Evolutionary conservation across 1,284 basidiomycete species (phyloP), one percentile per base, ranked within the genome.

Genomic region (Cerioporus squamosus): DNA sequence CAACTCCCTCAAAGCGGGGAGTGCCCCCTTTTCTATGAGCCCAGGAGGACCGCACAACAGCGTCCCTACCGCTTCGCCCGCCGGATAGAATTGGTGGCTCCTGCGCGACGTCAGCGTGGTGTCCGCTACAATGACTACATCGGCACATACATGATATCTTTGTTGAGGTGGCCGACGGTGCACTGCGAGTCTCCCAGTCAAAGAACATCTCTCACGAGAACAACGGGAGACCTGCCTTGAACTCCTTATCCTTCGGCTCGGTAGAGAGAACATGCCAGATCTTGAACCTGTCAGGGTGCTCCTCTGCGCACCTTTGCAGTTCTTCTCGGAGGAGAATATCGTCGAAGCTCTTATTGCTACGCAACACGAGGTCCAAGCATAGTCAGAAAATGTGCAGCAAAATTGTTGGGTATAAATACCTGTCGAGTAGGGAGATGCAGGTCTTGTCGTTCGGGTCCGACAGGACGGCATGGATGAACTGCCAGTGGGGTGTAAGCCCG

Each of bases 401-500:
- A 10, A 20, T 5, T n/a, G 18, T 7, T 20, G n/a, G 5, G 17
- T 15, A 36, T 18, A 1, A 4, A 33, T 17, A 66, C 67, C 67
- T 59, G 49, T 70, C 66, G 29, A 70, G 54, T 2, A 70, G 53
- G 29, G 57, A 62, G 18, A 70, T 52, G n/a, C 18, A 24, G 12
- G 67, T 67, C 12, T 55, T 20, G 55, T 66, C 67, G 4, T 33
- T 42, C 5, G 55, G 31, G 38, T 66, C 60, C 2, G 59, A 63
- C 18, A 70, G 55, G 12, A 70, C 63, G 1, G 64, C 62, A 33
- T 65, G 64, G 33, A 68, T 68, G 50, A 70, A 52, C 44, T 70
- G 68, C 67, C 67, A 70, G 55, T 67, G 66, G 2, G 68, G 67
- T 0, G 68, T 70, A 17, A 68, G 44, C 6, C 68, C 68, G 26